Conservation (phyloP, 2,329 filamentous ascomycete species). For the Dothiorella sarmentorum region DNA sequence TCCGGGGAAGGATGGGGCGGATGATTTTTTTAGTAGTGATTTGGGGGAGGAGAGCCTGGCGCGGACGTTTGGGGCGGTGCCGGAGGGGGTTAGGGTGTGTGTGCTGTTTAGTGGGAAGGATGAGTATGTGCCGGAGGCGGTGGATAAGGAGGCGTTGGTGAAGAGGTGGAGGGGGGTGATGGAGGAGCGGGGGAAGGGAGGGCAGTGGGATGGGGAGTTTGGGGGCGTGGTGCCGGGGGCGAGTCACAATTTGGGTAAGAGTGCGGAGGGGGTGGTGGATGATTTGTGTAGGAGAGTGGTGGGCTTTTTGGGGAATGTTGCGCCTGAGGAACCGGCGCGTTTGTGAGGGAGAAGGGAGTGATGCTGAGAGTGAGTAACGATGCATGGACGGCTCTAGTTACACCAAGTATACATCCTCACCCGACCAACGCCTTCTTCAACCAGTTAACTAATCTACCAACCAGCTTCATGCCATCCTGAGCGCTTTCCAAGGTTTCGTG, state of each 20-base stretch:
- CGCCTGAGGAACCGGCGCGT: not conserved
- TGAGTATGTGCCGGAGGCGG: constrained; percentile 57
- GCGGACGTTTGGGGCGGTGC: constrained; percentile 65
- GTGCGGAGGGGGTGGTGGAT: constrained; percentile 45
- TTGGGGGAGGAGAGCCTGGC: constrained; percentile 57
- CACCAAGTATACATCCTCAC: too few species aligned
- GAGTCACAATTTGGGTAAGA: constrained; percentile 50
- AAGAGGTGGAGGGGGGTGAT: constrained; percentile 53
- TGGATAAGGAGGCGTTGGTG: constrained; percentile 59
- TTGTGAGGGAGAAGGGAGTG: not conserved
- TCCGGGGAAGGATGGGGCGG: constrained; percentile 61
- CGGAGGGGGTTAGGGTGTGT: constrained; percentile 45
- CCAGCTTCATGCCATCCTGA: too few species aligned
- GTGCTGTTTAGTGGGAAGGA: constrained; percentile 65
- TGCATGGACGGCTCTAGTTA: too few species aligned
- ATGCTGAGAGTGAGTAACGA: too few species aligned
- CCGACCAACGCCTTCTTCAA: too few species aligned
- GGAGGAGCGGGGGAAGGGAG: constrained; percentile 43
- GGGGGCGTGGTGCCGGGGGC: constrained; percentile 50
- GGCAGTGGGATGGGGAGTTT: constrained; percentile 47
- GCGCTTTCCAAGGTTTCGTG: too few species aligned
- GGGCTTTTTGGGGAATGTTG: constrained; percentile 42
- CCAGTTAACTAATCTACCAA: too few species aligned
- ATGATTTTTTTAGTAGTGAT: constrained; percentile 87
- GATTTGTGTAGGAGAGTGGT: constrained; percentile 51